phyloP scores from a whole-genome alignment of 2,329 filamentous ascomycete genomes.

The Akanthomyces uredinophilus region DNA sequence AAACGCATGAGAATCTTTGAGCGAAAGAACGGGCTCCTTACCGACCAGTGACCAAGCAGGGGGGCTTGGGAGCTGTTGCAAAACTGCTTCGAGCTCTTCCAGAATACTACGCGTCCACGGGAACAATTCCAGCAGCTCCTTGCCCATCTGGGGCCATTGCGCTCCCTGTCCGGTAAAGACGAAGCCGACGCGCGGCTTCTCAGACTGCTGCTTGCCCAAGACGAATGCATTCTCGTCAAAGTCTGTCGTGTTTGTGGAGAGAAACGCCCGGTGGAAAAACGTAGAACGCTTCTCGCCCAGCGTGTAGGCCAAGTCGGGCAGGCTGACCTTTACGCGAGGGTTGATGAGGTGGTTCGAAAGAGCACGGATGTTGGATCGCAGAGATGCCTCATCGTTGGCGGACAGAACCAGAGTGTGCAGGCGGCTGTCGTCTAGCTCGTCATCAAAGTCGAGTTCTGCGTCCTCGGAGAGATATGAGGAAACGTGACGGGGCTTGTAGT shows the following conservation, averaged over 20 bases:
- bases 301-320: conserved; percentile 26
- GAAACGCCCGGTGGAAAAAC: conserved; percentile 21
- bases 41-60: conserved; percentile 13
- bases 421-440: neutral
- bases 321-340: conserved; percentile 19
- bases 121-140: conserved; percentile 16
- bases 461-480: neutral
- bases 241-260: conserved; percentile 12
- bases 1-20: rapidly evolving
- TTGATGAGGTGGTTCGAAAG: conserved; percentile 22
- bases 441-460: neutral
- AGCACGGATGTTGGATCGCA: conserved; percentile 13
- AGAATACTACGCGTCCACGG: conserved; percentile 14
- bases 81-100: conserved; percentile 13
- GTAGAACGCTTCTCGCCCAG: conserved; percentile 22
- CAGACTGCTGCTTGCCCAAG: conserved; percentile 1
- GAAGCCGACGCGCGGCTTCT: conserved; percentile 16
- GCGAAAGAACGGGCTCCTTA: neutral
- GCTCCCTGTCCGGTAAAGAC: conserved; percentile 27
- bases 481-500: neutral
- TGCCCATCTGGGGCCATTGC: conserved; percentile 20
- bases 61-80: conserved; percentile 4
- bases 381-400: conserved; percentile 16
- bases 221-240: neutral
- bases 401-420: conserved; percentile 16